Percentiles rank a stretch among this genome's conserved stretches.
phyloP scores from a whole-genome alignment of 2,329 filamentous ascomycete genomes.

The Xylariaceae sp. region DNA sequence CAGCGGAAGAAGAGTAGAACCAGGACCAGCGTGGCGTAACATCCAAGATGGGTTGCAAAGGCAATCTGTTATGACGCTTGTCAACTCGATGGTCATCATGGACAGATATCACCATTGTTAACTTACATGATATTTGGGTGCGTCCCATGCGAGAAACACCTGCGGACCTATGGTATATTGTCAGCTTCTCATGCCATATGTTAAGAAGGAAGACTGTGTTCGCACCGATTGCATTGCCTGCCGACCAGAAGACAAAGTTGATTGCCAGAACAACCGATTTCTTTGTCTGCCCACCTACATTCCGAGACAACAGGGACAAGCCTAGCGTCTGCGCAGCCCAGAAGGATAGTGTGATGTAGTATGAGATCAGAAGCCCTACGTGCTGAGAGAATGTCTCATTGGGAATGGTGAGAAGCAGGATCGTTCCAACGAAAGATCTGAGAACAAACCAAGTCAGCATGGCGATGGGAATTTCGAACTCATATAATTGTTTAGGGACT shows the following conservation, averaged over 20 bases:
- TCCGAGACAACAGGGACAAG: conserved; percentile 63
- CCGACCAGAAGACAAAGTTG: conserved; percentile 50
- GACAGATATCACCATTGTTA: neutral
- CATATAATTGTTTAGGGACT: conserved; percentile 27
- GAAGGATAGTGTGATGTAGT: conserved; percentile 74
- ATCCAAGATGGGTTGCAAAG: conserved; percentile 63
- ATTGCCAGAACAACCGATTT: conserved; percentile 39
- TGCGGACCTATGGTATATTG: conserved; percentile 45
- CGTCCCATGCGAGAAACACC: conserved; percentile 56
- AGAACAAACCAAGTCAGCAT: conserved; percentile 1
- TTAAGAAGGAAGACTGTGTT: conserved; percentile 12
- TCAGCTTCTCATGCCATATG: neutral
- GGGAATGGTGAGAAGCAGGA: conserved; percentile 63
- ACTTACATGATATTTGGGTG: conserved; percentile 53
- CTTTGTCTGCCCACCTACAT: conserved; percentile 44
- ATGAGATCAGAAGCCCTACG: conserved; percentile 63
- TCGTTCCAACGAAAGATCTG: conserved; percentile 65
- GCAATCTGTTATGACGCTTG: conserved; percentile 41
- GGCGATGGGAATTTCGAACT: neutral
- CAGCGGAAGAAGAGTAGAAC: conserved; percentile 54
- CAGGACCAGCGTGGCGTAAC: conserved; percentile 56
- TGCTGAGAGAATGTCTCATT: conserved; percentile 54
- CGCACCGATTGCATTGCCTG: conserved; percentile 60
- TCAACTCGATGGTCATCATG: neutral
- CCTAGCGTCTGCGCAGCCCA: conserved; percentile 67